Evolutionary conservation across 805 yeast species (phyloP), one percentile per base, ranked within the genome.

Genomic region (Saccharomyces eubayanus): DNA sequence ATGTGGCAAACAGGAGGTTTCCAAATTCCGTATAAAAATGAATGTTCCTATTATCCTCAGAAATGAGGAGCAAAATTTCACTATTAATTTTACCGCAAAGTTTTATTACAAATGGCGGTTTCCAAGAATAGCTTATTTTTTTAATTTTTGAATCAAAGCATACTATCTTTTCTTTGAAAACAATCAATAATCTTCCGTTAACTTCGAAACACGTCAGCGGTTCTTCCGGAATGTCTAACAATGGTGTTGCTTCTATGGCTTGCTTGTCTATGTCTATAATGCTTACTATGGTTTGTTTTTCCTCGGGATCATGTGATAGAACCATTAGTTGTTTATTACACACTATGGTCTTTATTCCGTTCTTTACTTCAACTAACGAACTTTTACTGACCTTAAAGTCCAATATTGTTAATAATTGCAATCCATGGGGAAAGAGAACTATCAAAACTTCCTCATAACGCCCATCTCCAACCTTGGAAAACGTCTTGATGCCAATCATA

Each of bases 361-460:
- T 51, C 0, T 52, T 11, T 6, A 65, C 45, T 27, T 62, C 59
- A 14, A 70, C 58, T 14, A 66, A 53, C 4, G 60, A 55, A 30
- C 65, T 65, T 21, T 60, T 57, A 20, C 60, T 55, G 28, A 68
- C 43, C 51, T 62, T 68, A 46, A 64, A 68, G 49, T 61, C 60
- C 12, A 57, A 55, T 10, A 70, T 50, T 30, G 61, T 58, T 41
- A 70, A 47, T 6, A 63, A 24, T 51, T 68, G 71, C 20, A 70
- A 49, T 5, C 72, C 71, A 51, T 66, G 64, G 2, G 64, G 61
- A 43, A 64, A 65, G 9, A 70, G 52, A 24, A 70, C 52, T 9
- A 65, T 48, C 27, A 69, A 51, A 41, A 60, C 57, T 47, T 67
- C 68, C 47, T 60, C 62, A 12, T 57, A 51, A 16, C 49, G 56